Evolutionary conservation across 2,329 filamentous ascomycete species (phyloP).

Genomic region (Diaporthe helianthi): DNA sequence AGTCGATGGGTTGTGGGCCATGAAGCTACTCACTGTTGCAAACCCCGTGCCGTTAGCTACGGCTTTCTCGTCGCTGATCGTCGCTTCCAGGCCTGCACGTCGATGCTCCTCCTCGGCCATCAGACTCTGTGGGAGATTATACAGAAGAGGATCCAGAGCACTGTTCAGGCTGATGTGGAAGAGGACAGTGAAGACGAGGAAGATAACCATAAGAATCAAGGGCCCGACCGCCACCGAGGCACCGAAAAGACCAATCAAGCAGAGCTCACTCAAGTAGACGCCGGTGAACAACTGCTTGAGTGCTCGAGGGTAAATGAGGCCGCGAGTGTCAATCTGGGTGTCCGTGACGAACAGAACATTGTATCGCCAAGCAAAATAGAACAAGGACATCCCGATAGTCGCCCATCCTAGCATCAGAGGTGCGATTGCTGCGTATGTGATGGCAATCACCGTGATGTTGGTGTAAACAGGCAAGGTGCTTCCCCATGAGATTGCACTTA

Average conservation of each 20-base stretch:
- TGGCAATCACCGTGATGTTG: slow-evolving; percentile 80
- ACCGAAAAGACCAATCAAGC: slow-evolving; percentile 84
- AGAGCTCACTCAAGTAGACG: slow-evolving; percentile 82
- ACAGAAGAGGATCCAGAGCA: slow-evolving; percentile 78
- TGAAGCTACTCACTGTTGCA: slow-evolving; percentile 36
- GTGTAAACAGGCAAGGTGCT: slow-evolving; percentile 83
- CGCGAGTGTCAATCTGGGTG: slow-evolving; percentile 83
- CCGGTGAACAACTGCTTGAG: slow-evolving; percentile 86
- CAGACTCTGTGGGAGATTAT: slow-evolving; percentile 79
- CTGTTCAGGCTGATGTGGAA: slow-evolving; percentile 77
- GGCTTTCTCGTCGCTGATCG: slow-evolving; percentile 35
- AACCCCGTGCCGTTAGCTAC: slow-evolving; percentile 36
- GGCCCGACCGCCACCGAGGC: slow-evolving; percentile 72
- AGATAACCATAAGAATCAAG: slow-evolving; percentile 76
- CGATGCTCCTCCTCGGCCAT: slow-evolving; percentile 54
- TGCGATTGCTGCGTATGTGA: slow-evolving; percentile 86
- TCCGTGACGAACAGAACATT: slow-evolving; percentile 89
- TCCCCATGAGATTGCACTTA: slow-evolving; percentile 82
- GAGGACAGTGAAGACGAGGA: slow-evolving; percentile 76
- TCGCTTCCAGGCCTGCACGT: slow-evolving; percentile 39
- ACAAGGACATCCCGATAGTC: slow-evolving; percentile 76
- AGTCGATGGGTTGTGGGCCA: not conserved
- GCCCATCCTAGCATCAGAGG: slow-evolving; percentile 86
- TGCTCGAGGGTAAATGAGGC: slow-evolving; percentile 85
- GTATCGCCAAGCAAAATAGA: slow-evolving; percentile 90